These are phyloP conservation scores for Citrus australasica DNA, from an alignment of 345 rosid genomes.

Conservation along the genomic window DNA sequence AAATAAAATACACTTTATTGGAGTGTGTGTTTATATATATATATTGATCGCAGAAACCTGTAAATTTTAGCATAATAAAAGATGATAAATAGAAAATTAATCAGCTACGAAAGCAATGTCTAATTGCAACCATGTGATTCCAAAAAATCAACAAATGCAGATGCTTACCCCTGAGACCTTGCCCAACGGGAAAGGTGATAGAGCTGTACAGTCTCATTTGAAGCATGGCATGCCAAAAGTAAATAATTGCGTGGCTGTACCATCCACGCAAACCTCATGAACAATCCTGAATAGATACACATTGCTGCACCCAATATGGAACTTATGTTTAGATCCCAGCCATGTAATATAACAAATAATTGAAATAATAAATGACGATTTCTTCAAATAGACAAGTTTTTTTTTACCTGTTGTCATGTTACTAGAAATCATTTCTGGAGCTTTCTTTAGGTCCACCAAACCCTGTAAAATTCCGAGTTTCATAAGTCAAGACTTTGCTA, in stretches of 20 bases:
- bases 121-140: not conserved
- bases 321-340: conserved; percentile 4
- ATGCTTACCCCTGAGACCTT: conserved; percentile 57
- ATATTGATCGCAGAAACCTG: not conserved
- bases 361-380: not conserved
- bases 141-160: not conserved
- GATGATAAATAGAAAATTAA: not conserved
- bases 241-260: conserved; percentile 82
- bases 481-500: not conserved
- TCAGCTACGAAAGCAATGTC: not conserved
- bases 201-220: conserved; percentile 94
- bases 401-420: conserved; percentile 71
- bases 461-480: conserved; percentile 49
- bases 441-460: conserved; percentile 81
- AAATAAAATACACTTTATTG: too few relatives aligned
- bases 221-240: conserved; percentile 90
- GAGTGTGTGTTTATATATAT: too few relatives aligned
- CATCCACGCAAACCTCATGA: conserved; percentile 96
- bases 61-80: not conserved
- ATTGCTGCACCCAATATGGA: conserved; percentile 41
- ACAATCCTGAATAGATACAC: conserved; percentile 72
- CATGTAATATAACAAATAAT: not conserved
- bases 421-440: conserved; percentile 94
- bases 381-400: not conserved
- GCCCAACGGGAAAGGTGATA: conserved; percentile 94